Conservation (phyloP, 192 early-diverging fungal species). For the Backusella circina region DNA sequence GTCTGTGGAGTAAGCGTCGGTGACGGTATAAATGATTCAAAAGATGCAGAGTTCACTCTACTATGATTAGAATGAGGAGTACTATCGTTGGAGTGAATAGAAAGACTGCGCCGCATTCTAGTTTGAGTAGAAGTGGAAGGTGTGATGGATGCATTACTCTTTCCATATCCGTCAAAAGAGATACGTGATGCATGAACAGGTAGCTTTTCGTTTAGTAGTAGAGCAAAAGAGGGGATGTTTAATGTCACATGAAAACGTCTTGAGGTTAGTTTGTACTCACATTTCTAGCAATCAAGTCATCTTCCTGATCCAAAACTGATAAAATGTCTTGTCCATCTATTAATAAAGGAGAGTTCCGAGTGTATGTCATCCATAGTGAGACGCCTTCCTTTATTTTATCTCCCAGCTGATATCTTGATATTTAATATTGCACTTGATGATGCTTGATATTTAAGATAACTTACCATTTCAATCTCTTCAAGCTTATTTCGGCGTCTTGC, state of each 20-base stretch:
- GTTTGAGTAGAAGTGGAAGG: neutral
- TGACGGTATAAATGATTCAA: neutral
- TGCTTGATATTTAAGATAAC: neutral
- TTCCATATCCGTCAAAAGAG: conserved; percentile 3
- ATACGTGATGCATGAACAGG: conserved; percentile 7
- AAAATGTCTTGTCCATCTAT: conserved; percentile 20
- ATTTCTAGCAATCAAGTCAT: conserved; percentile 19
- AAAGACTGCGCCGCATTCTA: neutral
- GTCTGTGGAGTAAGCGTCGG: neutral
- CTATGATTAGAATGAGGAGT: neutral
- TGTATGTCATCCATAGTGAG: conserved; percentile 12
- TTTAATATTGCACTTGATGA: neutral
- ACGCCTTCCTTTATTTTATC: conserved; percentile 16
- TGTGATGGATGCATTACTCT: neutral
- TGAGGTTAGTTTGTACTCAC: neutral
- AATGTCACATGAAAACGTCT: neutral
- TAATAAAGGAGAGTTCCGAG: conserved; percentile 3
- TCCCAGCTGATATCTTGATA: neutral
- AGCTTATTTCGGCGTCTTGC: neutral
- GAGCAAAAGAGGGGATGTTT: neutral
- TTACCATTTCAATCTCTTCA: conserved; percentile 28
- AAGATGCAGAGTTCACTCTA: neutral
- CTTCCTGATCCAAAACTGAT: conserved; percentile 17
- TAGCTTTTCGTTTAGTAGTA: neutral
- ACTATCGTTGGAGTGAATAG: neutral